Conservation (phyloP, 1,139 yeast species). For the Saccharomyces hybrid region DNA sequence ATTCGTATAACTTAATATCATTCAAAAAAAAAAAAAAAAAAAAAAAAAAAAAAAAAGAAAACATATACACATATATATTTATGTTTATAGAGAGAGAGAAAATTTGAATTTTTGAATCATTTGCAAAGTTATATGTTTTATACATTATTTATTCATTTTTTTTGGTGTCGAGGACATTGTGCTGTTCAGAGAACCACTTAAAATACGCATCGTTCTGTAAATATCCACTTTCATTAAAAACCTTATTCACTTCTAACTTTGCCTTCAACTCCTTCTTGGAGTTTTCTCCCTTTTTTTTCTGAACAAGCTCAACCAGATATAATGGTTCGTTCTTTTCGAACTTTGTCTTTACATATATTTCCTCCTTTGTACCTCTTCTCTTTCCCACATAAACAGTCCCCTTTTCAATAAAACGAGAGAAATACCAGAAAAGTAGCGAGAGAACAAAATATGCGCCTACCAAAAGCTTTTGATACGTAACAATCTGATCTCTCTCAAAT, state of each 20-base stretch:
- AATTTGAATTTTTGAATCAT: background rate
- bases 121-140: slow-evolving; percentile 1
- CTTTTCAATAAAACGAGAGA: slow-evolving; percentile 45
- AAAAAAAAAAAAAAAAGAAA: background rate
- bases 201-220: slow-evolving; percentile 23
- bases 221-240: slow-evolving; percentile 27
- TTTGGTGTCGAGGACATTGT: slow-evolving; percentile 13
- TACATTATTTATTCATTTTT: slow-evolving; percentile 10
- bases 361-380: slow-evolving; percentile 6
- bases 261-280: slow-evolving; percentile 7
- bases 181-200: slow-evolving; percentile 25
- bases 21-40: background rate
- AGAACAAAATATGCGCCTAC: slow-evolving; percentile 45
- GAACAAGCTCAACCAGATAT: slow-evolving; percentile 15
- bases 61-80: too few relatives aligned
- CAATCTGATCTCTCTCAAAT: slow-evolving; percentile 38
- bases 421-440: slow-evolving; percentile 42
- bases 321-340: slow-evolving; percentile 18
- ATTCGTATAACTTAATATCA: background rate
- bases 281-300: background rate
- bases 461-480: slow-evolving; percentile 37
- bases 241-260: slow-evolving; percentile 21
- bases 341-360: slow-evolving; percentile 16
- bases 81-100: too few relatives aligned
- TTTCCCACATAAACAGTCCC: slow-evolving; percentile 58